These are phyloP conservation scores for Pulveroboletus sp. DNA, from an alignment of 1,284 basidiomycete genomes.

Conservation along the genomic window DNA sequence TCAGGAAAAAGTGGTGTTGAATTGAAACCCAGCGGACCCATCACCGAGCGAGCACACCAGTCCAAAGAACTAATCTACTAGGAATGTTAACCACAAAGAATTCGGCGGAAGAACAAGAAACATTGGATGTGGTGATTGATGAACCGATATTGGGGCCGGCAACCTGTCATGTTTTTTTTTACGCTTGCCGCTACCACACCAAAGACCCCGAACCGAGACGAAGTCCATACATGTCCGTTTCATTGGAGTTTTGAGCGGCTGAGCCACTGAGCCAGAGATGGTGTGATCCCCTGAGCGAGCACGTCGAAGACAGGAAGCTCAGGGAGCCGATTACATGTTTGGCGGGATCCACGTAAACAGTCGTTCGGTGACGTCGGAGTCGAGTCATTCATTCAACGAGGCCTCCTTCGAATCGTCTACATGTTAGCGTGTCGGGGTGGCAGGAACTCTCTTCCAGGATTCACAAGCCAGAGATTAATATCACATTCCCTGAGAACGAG, in stretches of 20 bases:
- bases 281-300: not conserved
- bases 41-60: no score
- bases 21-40: not conserved
- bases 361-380: not conserved
- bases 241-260: not conserved
- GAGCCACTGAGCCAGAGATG: not conserved
- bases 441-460: not conserved
- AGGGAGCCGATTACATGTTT: constrained; percentile 28
- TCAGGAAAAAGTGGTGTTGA: not conserved
- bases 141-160: constrained; percentile 7
- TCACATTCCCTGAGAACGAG: not conserved
- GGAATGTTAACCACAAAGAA: not conserved
- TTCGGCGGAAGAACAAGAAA: not conserved
- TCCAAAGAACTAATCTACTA: not conserved
- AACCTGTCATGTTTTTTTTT: constrained; percentile 14
- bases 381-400: not conserved
- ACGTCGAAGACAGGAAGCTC: not conserved
- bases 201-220: constrained; percentile 16
- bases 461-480: not conserved
- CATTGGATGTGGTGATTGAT: not conserved
- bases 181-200: not conserved
- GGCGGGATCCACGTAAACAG: constrained; percentile 18
- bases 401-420: not conserved
- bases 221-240: not conserved
- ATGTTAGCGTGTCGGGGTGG: not conserved